phyloP scores from a whole-genome alignment of 176 grass and related monocot species.

The Paspalum vaginatum region DNA sequence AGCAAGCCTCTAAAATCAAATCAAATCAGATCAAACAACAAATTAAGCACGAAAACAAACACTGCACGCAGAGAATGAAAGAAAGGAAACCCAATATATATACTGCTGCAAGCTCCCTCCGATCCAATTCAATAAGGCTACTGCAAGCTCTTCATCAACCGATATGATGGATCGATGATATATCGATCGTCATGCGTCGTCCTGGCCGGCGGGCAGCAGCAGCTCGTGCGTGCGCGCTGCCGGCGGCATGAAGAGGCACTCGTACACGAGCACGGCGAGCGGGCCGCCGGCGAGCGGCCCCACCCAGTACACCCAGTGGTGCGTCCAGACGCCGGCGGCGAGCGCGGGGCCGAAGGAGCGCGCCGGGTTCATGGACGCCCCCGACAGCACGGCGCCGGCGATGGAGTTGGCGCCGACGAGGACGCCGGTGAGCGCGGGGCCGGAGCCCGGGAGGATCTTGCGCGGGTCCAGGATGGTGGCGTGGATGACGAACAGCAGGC shows the following conservation, averaged over 20 bases:
- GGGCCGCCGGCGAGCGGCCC: slow-evolving; percentile 73
- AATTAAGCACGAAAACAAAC: too few species aligned
- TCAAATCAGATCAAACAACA: too few species aligned
- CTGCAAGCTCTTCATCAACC: too few species aligned
- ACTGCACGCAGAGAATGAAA: too few species aligned
- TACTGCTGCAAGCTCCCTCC: too few species aligned
- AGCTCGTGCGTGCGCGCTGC: slow-evolving; percentile 35
- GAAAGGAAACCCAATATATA: too few species aligned
- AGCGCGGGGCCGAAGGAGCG: slow-evolving; percentile 82
- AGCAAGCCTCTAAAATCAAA: too few species aligned
- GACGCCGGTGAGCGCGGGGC: slow-evolving; percentile 70
- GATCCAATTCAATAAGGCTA: too few species aligned
- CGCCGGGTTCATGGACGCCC: slow-evolving; percentile 96
- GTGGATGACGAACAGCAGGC: slow-evolving; percentile 72
- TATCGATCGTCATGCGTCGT: background rate
- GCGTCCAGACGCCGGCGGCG: slow-evolving; percentile 55
- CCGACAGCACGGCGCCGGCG: slow-evolving; percentile 71
- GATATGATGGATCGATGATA: too few species aligned
- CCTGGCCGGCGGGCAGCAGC: slow-evolving; percentile 32
- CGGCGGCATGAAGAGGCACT: slow-evolving; percentile 50
- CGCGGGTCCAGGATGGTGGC: slow-evolving; percentile 69
- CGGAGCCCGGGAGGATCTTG: slow-evolving; percentile 55
- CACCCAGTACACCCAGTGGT: slow-evolving; percentile 98
- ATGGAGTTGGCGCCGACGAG: slow-evolving; percentile 85
- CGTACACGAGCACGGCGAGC: slow-evolving; percentile 66